Evolutionary conservation across 371 early-diverging fungal genomes (phyloP).

Genomic region (Mortierella sp.): DNA sequence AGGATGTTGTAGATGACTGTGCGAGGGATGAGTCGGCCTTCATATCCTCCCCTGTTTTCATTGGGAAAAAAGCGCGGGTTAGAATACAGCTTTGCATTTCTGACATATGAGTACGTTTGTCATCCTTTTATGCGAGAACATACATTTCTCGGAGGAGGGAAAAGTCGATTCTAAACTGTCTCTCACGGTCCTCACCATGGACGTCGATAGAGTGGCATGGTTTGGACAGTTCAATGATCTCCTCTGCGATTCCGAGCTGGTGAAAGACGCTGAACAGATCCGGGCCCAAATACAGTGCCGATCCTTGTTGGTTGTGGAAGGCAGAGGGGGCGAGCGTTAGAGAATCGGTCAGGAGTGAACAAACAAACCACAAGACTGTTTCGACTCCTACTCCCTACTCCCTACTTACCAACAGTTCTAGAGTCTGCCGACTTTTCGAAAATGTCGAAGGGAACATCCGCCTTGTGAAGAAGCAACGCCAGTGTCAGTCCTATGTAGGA

Average conservation of each 20-base stretch:
- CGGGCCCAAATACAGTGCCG: slow-evolving; percentile 4
- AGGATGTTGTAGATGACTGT: slow-evolving; percentile 8
- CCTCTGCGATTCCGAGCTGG: slow-evolving; percentile 4
- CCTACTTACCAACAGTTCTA: neutral
- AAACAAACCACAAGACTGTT: too few species aligned
- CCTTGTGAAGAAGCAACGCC: slow-evolving; percentile 6
- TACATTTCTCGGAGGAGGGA: slow-evolving; percentile 3
- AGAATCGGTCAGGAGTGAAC: neutral
- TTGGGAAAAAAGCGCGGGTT: neutral
- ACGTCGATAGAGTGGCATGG: neutral
- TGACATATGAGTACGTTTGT: neutral
- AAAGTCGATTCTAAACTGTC: slow-evolving; percentile 4
- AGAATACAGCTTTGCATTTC: neutral
- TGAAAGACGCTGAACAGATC: slow-evolving; percentile 6
- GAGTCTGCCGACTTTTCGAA: slow-evolving; percentile 7
- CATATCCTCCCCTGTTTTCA: neutral
- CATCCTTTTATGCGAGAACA: neutral
- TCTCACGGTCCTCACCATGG: slow-evolving; percentile 5
- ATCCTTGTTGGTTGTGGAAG: neutral
- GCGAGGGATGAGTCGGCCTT: slow-evolving; percentile 5
- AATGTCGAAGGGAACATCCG: neutral
- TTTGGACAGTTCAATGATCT: slow-evolving; percentile 11
- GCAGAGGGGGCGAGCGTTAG: neutral
- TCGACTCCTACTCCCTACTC: neutral
- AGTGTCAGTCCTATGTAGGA: neutral